Evolutionary conservation across 257 asterid species (phyloP).

Genomic region (Plantago ovata): DNA sequence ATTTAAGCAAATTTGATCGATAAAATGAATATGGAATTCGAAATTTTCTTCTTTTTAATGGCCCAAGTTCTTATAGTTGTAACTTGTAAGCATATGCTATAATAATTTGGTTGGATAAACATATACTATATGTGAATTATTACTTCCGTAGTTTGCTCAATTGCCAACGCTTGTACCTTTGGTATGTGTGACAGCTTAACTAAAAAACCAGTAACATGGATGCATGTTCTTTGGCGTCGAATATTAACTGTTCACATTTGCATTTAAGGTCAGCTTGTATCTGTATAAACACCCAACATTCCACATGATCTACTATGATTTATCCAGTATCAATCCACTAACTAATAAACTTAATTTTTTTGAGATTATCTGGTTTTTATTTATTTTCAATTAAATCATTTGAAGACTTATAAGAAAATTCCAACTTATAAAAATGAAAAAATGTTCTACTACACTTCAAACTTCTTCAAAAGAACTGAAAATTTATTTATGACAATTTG

Average conservation of each 20-base stretch:
- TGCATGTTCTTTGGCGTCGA: slow-evolving; percentile 47
- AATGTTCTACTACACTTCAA: no score
- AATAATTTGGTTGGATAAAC: no score
- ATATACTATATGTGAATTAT: slow-evolving; percentile 7
- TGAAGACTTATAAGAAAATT: no score
- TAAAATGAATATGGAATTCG: no score
- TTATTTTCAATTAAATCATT: no score
- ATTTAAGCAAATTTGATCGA: no score
- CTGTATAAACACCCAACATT: neutral
- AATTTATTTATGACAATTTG: no score
- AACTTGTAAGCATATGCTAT: neutral
- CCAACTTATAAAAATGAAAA: no score
- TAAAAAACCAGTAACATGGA: slow-evolving; percentile 39
- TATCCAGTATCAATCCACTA: neutral
- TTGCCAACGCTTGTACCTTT: slow-evolving; percentile 10
- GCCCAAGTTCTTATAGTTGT: no score
- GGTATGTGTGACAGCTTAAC: slow-evolving; percentile 42
- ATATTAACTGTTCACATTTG: slow-evolving; percentile 10
- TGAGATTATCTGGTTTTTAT: no score
- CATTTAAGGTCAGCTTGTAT: slow-evolving; percentile 15
- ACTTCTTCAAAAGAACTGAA: no score
- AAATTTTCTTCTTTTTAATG: no score
- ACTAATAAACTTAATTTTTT: neutral
- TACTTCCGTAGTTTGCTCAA: slow-evolving; percentile 1
- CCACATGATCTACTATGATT: slow-evolving; percentile 7